phyloP scores from a whole-genome alignment of 169 alveolate genomes.

The Cryptosporidium parvum region DNA sequence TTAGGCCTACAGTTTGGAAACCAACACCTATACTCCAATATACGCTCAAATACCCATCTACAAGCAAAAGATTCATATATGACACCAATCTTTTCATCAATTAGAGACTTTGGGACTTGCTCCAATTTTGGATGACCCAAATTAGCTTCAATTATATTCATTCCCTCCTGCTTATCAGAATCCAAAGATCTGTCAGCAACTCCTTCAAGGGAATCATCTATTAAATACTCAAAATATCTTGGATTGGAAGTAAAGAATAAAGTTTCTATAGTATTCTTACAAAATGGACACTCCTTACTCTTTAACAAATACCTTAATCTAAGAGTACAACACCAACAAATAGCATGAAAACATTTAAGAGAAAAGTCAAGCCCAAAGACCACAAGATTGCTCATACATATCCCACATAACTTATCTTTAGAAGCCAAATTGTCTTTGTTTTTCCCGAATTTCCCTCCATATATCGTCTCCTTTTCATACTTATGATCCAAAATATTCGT shows the following conservation, averaged over 20 bases:
- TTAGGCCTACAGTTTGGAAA: conserved; percentile 58
- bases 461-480: background rate
- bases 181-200: conserved; percentile 2
- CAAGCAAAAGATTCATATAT: conserved; percentile 45
- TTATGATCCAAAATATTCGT: conserved; percentile 5
- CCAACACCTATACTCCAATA: conserved; percentile 69
- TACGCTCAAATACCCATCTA: conserved; percentile 31
- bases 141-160: background rate
- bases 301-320: conserved; percentile 54
- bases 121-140: conserved; percentile 19
- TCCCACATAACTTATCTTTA: conserved; percentile 29
- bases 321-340: conserved; percentile 71
- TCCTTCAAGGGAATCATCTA: conserved; percentile 44
- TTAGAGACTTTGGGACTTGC: background rate
- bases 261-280: conserved; percentile 33
- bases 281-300: conserved; percentile 69
- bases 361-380: conserved; percentile 64
- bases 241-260: conserved; percentile 40
- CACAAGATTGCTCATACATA: conserved; percentile 55
- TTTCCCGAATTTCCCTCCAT: background rate
- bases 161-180: background rate
- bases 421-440: background rate
- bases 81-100: conserved; percentile 29
- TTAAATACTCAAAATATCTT: conserved; percentile 26
- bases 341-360: conserved; percentile 42